Evolutionary conservation across 2,329 filamentous ascomycete genomes (phyloP).

Genomic region (Calonectria montana): DNA sequence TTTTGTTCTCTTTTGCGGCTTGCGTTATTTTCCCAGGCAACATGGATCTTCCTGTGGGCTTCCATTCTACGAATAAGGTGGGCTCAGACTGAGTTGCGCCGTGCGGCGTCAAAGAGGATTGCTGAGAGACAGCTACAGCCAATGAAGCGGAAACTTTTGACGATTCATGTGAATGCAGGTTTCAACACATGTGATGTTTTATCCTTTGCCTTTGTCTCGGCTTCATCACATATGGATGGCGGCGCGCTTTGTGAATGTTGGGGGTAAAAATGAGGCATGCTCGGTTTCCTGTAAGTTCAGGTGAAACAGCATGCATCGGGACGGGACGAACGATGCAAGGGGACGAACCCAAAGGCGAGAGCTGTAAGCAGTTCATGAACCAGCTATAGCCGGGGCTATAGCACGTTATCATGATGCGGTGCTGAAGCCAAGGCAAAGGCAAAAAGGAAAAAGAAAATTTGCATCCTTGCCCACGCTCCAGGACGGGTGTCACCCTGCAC

Average conservation of each 20-base stretch:
- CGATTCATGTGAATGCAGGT: background rate
- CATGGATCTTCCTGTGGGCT: background rate
- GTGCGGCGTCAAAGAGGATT: background rate
- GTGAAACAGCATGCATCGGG: conserved; percentile 1
- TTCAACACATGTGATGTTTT: background rate
- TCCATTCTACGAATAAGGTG: background rate
- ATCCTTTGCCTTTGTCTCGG: background rate
- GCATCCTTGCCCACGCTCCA: background rate
- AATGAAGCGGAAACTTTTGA: background rate
- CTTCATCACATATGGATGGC: background rate
- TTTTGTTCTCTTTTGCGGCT: background rate
- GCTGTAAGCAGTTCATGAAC: background rate
- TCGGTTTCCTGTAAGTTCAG: background rate
- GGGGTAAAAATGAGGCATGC: background rate
- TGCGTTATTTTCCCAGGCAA: background rate
- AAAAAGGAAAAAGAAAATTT: background rate
- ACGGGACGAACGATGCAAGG: conserved; percentile 6
- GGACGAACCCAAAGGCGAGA: background rate
- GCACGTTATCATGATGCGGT: background rate
- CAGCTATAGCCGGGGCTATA: background rate
- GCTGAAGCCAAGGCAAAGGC: background rate
- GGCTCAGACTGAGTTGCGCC: background rate
- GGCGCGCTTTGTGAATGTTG: background rate
- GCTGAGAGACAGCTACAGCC: background rate
- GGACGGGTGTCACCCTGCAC: background rate